phyloP scores from a whole-genome alignment of 2,329 filamentous ascomycete genomes.

The Cladophialophora carrionii region DNA sequence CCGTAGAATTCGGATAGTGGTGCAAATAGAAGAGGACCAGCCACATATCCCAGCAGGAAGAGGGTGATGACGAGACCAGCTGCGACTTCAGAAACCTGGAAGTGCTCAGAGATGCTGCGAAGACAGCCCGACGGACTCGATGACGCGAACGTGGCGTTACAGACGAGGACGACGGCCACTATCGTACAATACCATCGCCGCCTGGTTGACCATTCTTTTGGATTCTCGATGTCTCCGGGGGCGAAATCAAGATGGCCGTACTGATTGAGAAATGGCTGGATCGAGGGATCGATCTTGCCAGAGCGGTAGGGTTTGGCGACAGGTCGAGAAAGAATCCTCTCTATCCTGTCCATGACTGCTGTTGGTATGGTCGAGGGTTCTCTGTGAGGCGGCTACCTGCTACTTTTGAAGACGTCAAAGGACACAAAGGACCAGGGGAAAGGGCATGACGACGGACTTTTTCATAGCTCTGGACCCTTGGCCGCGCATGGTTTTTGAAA shows the following conservation, averaged over 20 bases:
- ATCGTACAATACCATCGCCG: constrained; percentile 50
- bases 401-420: neutral
- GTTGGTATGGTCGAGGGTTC: constrained; percentile 44
- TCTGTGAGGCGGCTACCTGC: neutral
- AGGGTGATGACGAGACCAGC: constrained; percentile 64
- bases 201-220: constrained; percentile 46
- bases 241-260: constrained; percentile 58
- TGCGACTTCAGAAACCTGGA: constrained; percentile 54
- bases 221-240: constrained; percentile 54
- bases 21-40: constrained; percentile 65
- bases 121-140: constrained; percentile 48
- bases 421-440: neutral
- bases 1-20: constrained; percentile 69
- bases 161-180: constrained; percentile 50
- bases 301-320: constrained; percentile 58
- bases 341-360: constrained; percentile 50
- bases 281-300: constrained; percentile 44
- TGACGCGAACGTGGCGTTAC: constrained; percentile 61
- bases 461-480: constrained; percentile 1
- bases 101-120: constrained; percentile 49
- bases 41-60: constrained; percentile 67
- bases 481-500: neutral
- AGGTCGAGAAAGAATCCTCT: constrained; percentile 55
- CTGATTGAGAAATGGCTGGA: constrained; percentile 52
- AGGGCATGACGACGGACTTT: constrained; percentile 5